These are phyloP conservation scores for Phytophthora hibernalis DNA, from an alignment of 352 stramenopile genomes.

Conservation along the genomic window DNA sequence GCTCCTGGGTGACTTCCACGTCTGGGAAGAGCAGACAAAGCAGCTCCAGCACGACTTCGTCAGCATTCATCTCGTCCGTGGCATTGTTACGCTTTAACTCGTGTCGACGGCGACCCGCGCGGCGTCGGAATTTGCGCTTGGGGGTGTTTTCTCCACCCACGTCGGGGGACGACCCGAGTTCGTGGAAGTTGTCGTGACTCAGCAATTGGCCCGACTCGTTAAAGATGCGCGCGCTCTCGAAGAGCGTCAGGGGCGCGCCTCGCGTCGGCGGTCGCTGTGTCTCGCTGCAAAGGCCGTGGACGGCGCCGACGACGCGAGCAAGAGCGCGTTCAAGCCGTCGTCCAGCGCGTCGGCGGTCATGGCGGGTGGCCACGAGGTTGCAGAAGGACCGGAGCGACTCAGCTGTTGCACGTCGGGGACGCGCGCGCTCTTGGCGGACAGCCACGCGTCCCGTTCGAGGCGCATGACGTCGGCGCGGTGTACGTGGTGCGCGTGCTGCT, in stretches of 20 bases:
- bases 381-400: constrained; percentile 57
- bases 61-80: constrained; percentile 49
- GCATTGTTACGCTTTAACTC: constrained; percentile 52
- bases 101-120: constrained; percentile 61
- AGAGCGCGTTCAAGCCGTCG: constrained; percentile 28
- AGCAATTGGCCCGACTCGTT: constrained; percentile 77
- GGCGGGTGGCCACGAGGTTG: constrained; percentile 62
- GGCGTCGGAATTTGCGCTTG: constrained; percentile 69
- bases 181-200: constrained; percentile 76
- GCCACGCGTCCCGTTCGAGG: constrained; percentile 48
- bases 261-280: constrained; percentile 47
- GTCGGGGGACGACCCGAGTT: constrained; percentile 66
- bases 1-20: constrained; percentile 80
- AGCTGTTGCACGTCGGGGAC: constrained; percentile 49
- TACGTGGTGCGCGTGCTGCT: constrained; percentile 47
- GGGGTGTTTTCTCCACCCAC: constrained; percentile 21
- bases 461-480: constrained; percentile 43
- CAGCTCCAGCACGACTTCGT: constrained; percentile 81
- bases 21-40: constrained; percentile 72
- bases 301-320: constrained; percentile 56
- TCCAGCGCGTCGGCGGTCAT: constrained; percentile 34
- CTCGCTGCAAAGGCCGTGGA: constrained; percentile 40
- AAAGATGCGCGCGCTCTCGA: constrained; percentile 82
- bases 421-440: constrained; percentile 34
- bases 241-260: constrained; percentile 74